Percentiles rank a stretch among this genome's conserved stretches.
Conservation (phyloP, 2,329 filamentous ascomycete species). For the Leptographium procerum region DNA sequence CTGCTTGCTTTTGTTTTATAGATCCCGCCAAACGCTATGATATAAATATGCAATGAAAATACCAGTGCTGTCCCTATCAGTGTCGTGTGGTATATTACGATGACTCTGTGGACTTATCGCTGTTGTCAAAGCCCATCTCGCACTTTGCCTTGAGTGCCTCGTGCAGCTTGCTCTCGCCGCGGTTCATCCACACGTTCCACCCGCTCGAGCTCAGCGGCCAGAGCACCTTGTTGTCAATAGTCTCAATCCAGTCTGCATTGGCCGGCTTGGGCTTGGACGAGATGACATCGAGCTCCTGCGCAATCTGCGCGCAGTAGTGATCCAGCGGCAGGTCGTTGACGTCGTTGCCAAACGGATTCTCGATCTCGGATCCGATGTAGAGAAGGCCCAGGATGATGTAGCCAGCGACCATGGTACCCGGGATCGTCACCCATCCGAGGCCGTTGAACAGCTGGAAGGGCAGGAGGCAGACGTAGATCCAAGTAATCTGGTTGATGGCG, state of each 20-base stretch:
- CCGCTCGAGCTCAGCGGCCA: slow-evolving; percentile 31
- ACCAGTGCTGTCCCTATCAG: neutral
- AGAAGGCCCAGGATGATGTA: slow-evolving; percentile 63
- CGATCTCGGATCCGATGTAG: slow-evolving; percentile 55
- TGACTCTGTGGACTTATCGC: neutral
- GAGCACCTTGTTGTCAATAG: slow-evolving; percentile 24
- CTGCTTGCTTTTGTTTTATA: too few species aligned
- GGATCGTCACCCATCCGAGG: slow-evolving; percentile 58
- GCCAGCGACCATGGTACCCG: slow-evolving; percentile 49
- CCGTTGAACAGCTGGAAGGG: slow-evolving; percentile 56
- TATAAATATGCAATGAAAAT: neutral
- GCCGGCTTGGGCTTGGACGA: slow-evolving; percentile 40
- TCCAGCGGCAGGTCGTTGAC: slow-evolving; percentile 58
- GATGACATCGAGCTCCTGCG: slow-evolving; percentile 52
- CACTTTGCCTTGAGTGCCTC: slow-evolving; percentile 19
- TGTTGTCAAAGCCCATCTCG: neutral
- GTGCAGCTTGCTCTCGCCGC: slow-evolving; percentile 32
- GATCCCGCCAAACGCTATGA: too few species aligned
- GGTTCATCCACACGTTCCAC: slow-evolving; percentile 34
- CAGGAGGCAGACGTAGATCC: slow-evolving; percentile 59
- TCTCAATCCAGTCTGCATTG: slow-evolving; percentile 34
- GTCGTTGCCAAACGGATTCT: slow-evolving; percentile 58
- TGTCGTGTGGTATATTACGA: too few species aligned
- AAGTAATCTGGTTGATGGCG: slow-evolving; percentile 64
- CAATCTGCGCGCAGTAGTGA: slow-evolving; percentile 51